A percentile compares a stretch with the other conserved stretches of the same genome.
Conservation (phyloP, 208 protist genomes). For the Wallacemonas sp. region DNA sequence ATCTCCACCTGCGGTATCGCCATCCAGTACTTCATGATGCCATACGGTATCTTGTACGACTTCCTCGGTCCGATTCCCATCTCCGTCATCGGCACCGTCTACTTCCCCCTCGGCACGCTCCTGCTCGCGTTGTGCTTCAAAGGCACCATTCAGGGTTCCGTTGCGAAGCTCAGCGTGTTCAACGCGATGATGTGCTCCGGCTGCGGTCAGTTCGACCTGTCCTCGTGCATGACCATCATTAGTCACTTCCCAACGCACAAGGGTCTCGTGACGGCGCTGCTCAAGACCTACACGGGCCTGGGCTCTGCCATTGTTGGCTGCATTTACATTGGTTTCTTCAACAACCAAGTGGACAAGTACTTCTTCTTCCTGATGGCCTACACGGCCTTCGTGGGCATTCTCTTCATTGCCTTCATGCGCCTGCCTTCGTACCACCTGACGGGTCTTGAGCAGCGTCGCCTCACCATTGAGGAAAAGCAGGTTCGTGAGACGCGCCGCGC, state of each 20-base stretch:
- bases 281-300: conserved; percentile 57
- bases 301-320: conserved; percentile 48
- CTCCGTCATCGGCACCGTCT: conserved; percentile 26
- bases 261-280: conserved; percentile 50
- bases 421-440: conserved; percentile 57
- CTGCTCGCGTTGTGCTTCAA: conserved; percentile 43
- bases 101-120: conserved; percentile 34
- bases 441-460: conserved; percentile 30
- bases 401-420: conserved; percentile 42
- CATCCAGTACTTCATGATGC: conserved; percentile 34
- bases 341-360: conserved; percentile 21
- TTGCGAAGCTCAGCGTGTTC: conserved; percentile 36
- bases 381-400: conserved; percentile 21
- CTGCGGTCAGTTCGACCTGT: conserved; percentile 35
- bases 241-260: conserved; percentile 43
- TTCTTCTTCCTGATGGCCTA: conserved; percentile 57
- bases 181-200: conserved; percentile 36
- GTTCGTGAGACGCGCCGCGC: conserved; percentile 25
- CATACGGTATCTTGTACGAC: conserved; percentile 47
- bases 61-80: conserved; percentile 42
- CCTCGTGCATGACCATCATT: conserved; percentile 40
- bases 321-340: conserved; percentile 54
- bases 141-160: conserved; percentile 30
- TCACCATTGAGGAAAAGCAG: conserved; percentile 37
- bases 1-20: conserved; percentile 51